These are phyloP conservation scores for Chlamydomonas urium DNA, from an alignment of 139 green algal species.

Conservation along the genomic window DNA sequence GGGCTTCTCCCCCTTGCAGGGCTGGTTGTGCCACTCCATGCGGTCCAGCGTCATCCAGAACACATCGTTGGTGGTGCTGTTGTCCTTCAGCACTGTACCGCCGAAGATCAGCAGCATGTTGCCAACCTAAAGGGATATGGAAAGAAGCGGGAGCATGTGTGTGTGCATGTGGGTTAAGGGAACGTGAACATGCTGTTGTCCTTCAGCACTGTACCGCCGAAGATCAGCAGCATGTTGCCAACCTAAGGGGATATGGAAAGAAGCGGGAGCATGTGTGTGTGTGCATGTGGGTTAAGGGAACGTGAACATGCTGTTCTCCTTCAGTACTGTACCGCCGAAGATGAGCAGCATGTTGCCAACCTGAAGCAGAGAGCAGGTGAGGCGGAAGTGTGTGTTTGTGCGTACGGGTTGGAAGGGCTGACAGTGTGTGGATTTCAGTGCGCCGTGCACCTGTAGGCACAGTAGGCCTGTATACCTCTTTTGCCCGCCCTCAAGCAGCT, in stretches of 20 bases:
- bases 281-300: constrained; percentile 1
- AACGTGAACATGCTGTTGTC: neutral
- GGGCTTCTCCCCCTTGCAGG: constrained; percentile 56
- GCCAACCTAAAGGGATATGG: constrained; percentile 34
- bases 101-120: constrained; percentile 73
- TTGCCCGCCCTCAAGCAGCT: too few species aligned
- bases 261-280: neutral
- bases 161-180: constrained; percentile 3
- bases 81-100: constrained; percentile 58
- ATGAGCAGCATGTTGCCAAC: neutral
- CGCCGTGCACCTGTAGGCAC: too few species aligned
- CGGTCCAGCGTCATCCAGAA: constrained; percentile 71
- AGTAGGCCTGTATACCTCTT: too few species aligned
- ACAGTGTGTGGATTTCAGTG: too few species aligned
- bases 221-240: neutral
- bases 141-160: neutral
- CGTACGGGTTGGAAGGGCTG: neutral
- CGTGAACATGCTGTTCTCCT: neutral
- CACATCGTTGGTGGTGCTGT: constrained; percentile 59
- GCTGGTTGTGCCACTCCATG: constrained; percentile 78
- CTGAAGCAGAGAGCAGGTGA: constrained; percentile 17
- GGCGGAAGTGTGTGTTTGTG: neutral
- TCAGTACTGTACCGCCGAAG: neutral
- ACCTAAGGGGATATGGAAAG: constrained; percentile 21
- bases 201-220: neutral